Percentiles rank a stretch among this genome's conserved stretches.
phyloP scores from a whole-genome alignment of 2,329 filamentous ascomycete species.

The Trichoderma brevicompactum region DNA sequence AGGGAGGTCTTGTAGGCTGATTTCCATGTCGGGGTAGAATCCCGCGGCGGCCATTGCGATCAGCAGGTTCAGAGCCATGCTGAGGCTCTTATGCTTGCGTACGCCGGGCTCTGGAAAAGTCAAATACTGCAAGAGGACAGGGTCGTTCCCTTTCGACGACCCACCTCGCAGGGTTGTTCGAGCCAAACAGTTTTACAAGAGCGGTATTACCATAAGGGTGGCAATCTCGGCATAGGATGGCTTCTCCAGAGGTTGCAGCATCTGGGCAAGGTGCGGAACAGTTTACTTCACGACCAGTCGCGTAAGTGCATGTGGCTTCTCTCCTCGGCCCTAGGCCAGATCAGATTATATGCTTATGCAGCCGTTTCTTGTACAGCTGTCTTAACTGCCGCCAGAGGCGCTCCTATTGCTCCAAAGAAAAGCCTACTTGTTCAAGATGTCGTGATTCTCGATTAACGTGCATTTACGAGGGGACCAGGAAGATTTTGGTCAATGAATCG shows the following conservation, averaged over 20 bases:
- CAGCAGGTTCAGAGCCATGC: background rate
- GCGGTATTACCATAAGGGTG: background rate
- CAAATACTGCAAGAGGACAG: constrained; percentile 10
- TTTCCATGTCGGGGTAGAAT: constrained; percentile 3
- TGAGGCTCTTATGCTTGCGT: constrained; percentile 3
- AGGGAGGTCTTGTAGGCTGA: background rate
- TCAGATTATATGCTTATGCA: background rate
- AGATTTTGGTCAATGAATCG: constrained; percentile 44
- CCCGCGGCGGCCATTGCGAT: background rate
- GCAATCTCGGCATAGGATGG: constrained; percentile 11
- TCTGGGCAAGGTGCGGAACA: constrained; percentile 28
- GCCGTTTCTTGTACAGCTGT: constrained; percentile 36
- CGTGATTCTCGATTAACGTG: constrained; percentile 39
- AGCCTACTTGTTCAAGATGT: constrained; percentile 43
- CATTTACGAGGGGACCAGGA: constrained; percentile 43
- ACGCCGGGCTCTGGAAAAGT: background rate
- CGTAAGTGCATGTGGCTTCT: constrained; percentile 33
- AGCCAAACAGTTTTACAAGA: background rate
- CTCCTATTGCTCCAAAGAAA: constrained; percentile 46
- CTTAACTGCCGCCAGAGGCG: constrained; percentile 42
- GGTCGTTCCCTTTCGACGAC: constrained; percentile 1
- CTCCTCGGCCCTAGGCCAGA: background rate
- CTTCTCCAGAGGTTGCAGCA: background rate
- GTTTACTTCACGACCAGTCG: constrained; percentile 35
- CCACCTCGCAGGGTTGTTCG: constrained; percentile 16